Percentiles rank a stretch among this genome's conserved stretches.
These are phyloP conservation scores for Sclerotinia glacialis DNA, from an alignment of 2,329 filamentous ascomycete genomes.

Conservation along the genomic window DNA sequence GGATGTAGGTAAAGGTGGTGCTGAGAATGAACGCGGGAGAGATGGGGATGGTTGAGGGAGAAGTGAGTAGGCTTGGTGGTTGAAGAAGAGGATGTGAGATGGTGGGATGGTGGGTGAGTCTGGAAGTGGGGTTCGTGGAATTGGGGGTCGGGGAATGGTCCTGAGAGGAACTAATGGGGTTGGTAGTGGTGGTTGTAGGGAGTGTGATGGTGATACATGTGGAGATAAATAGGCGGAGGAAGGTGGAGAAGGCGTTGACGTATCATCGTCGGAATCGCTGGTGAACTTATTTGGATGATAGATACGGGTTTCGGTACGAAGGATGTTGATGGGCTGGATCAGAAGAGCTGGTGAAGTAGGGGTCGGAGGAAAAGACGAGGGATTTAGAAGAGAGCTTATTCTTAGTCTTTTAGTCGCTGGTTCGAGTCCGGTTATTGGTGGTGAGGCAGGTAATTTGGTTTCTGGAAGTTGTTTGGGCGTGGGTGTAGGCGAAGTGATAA, in stretches of 20 bases:
- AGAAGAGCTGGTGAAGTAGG: background rate
- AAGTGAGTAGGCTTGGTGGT: background rate
- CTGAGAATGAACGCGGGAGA: background rate
- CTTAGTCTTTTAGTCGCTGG: background rate
- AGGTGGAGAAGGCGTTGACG: background rate
- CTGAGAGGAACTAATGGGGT: too few relatives aligned
- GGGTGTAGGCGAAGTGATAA: background rate
- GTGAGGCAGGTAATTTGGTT: background rate
- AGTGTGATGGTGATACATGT: background rate
- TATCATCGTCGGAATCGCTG: background rate
- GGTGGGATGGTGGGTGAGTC: background rate
- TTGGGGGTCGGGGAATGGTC: background rate
- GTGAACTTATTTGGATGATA: too few relatives aligned
- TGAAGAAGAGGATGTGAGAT: background rate
- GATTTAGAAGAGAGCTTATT: background rate
- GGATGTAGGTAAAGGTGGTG: background rate
- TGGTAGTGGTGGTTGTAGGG: background rate
- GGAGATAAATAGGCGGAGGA: background rate
- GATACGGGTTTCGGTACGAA: background rate
- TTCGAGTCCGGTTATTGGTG: too few relatives aligned
- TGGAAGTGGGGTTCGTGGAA: background rate
- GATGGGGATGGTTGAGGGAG: background rate
- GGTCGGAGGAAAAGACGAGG: fast-evolving
- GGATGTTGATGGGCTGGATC: background rate
- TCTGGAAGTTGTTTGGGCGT: background rate